Conservation (phyloP, 2,329 filamentous ascomycete genomes). For the Drechslera avenae region DNA sequence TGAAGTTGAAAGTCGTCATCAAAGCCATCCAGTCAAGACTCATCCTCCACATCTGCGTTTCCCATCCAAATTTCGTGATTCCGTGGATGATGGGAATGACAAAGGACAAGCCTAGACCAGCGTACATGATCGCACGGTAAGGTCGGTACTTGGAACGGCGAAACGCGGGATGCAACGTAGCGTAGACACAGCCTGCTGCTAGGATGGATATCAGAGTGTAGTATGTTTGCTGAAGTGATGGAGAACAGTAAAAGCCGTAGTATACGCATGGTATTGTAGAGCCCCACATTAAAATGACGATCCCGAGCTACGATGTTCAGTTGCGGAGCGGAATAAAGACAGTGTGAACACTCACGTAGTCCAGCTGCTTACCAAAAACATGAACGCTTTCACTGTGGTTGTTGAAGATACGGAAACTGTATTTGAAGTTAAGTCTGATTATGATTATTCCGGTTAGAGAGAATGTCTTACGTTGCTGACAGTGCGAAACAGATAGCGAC, state of each 20-base stretch:
- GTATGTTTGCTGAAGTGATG: background rate
- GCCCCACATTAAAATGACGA: background rate
- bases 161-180: constrained; percentile 2
- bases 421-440: background rate
- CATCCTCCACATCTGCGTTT: constrained; percentile 21
- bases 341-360: background rate
- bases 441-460: background rate
- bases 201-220: constrained; percentile 1
- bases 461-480: background rate
- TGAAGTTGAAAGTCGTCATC: constrained; percentile 19
- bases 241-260: constrained; percentile 1
- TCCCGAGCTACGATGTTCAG: background rate
- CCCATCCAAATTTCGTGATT: constrained; percentile 14
- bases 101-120: background rate
- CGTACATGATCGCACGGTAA: constrained; percentile 4
- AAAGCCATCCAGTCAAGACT: constrained; percentile 27
- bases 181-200: constrained; percentile 1
- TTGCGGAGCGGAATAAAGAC: background rate
- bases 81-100: constrained; percentile 5
- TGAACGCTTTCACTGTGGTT: constrained; percentile 3
- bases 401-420: background rate
- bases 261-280: constrained; percentile 3
- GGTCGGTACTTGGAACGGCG: background rate
- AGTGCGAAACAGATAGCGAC: constrained; percentile 1
- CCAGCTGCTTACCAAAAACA: constrained; percentile 1